Evolutionary conservation across 1,284 basidiomycete species (phyloP).

Genomic region (Agroathelia rolfsii): DNA sequence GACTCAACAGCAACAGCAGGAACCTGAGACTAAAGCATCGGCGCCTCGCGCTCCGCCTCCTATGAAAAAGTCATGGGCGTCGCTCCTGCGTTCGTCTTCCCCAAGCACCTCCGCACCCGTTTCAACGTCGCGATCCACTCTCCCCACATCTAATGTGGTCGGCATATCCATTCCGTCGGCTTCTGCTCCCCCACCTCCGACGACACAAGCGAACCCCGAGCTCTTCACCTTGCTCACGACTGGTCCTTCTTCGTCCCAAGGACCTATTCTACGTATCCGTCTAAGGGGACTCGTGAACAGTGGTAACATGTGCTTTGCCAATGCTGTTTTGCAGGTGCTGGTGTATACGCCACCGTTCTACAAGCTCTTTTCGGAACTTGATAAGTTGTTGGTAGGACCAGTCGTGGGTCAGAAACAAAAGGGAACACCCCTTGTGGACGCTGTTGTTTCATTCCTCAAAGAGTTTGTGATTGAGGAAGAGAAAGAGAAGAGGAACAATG

Average conservation of each 20-base stretch:
- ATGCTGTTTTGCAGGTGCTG: slow-evolving; percentile 86
- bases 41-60: slow-evolving; percentile 19
- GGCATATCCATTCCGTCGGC: slow-evolving; percentile 57
- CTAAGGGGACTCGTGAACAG: slow-evolving; percentile 88
- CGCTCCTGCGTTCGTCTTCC: slow-evolving; percentile 56
- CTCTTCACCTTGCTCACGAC: slow-evolving; percentile 48
- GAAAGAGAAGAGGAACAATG: slow-evolving; percentile 22
- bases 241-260: slow-evolving; percentile 24
- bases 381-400: slow-evolving; percentile 33
- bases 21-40: slow-evolving; percentile 9
- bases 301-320: slow-evolving; percentile 98
- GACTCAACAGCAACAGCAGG: slow-evolving; percentile 14
- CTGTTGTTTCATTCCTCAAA: slow-evolving; percentile 72
- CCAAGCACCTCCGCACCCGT: no score
- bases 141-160: slow-evolving; percentile 56
- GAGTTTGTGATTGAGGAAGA: slow-evolving; percentile 52
- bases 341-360: slow-evolving; percentile 86
- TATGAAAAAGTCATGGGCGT: slow-evolving; percentile 67
- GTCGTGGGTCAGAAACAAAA: slow-evolving; percentile 23
- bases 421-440: slow-evolving; percentile 74
- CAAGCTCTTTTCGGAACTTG: slow-evolving; percentile 68
- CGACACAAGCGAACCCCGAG: no score
- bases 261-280: slow-evolving; percentile 33
- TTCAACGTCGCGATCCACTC: slow-evolving; percentile 28
- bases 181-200: no score